Base-by-base conservation (phyloP, 768 basidiomycete species). In the Hygrocybe coccinea region DNA sequence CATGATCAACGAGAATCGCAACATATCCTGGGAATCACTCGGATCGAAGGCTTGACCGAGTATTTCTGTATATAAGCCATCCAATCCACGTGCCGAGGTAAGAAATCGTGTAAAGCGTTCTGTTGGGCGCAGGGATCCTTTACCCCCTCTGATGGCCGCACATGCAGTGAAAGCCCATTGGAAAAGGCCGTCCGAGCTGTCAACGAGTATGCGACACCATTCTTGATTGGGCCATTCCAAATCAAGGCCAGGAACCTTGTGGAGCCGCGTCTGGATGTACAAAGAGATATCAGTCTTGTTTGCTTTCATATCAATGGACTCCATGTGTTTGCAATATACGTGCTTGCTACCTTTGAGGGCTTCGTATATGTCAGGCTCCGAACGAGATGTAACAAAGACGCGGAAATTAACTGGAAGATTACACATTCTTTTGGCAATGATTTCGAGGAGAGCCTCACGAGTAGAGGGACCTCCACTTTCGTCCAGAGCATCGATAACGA, bases 101-200 rank as follows among this genome's bases (percentile, higher is more conserved):
- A 56, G n/a, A 15, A 47, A 48, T 33, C 37, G 52, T 47, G 21
- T 15, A 6, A 46, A 9, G 14, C 45, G 35, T n/a, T 33, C 48
- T 39, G 6, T 21, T 19, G 51, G 53, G 35, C 6, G 41, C 5
- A 10, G 53, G 37, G 19, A 56, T 50, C 29, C 25, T 21, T 56
- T 58, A n/a, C 56, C 57, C 7, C 66, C 62, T 25, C 61, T 52
- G 25, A 70, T 65, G 21, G 62, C 67, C 9, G 47, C 53, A 57
- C 68, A 69, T 5, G 64, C 71, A 2, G 68, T 68, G 14, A 54
- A 62, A 1, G 71, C 69, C 69, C 68, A 72, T 50, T 70, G 66
- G 51, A 72, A 71, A 21, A 71, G 64, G 14, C 57, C 68, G 17
- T 71, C 63, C 1, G 69, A 67, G 14, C 54, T 63, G 12, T 56